Evolutionary conservation across 257 asterid species (phyloP), one percentile per base, ranked within the genome.

Genomic region (Ocimum tenuiflorum): DNA sequence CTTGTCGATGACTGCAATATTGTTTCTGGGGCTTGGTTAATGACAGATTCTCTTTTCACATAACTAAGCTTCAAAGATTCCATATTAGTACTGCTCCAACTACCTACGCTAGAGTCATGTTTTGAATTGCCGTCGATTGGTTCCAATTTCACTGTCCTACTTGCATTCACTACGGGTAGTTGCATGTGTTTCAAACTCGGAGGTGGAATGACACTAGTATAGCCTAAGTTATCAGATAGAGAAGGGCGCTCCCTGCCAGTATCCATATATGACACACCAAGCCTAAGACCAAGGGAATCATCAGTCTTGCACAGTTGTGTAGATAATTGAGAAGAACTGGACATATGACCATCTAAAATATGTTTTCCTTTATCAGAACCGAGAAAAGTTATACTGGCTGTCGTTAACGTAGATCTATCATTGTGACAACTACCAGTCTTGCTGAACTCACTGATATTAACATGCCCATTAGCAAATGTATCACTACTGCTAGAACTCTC

Each of bases 261-360:
- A 59, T 70, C 77, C 53, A 64, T 49, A 60, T 33, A 60, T 5
- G 86, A 74, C 54, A 79, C 68, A 67, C 82, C 78, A 66, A 91
- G 96, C 78, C 88, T 77, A 59, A 91, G 87, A 63, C 83, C 76
- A 49, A 91, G 95, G 8, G 83, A 78, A 76, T 79, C 94, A 2
- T 69, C 87, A 29, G 69, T 27, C 61, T 76, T 82, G 70, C 22
- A 48, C 35, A 62, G 78, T 24, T 36, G 78, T 58, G 70, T 15
- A 51, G 73, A 69, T 15, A 75, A 38, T 64, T 51, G 49, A 4
- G 82, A 50, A 68, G 73, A 75, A 76, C 50, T 63, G 36, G 85
- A 68, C 35, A 50, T 55, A 31, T 38, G 76, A 42, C 63, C 81
- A 68, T 59, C 75, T 38, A 75, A 29, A 24, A 76, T 49, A 71